Percentiles rank a stretch among this genome's conserved stretches.
Evolutionary conservation across 305 asterid species (phyloP).

Genomic region (Plantago coronopus): DNA sequence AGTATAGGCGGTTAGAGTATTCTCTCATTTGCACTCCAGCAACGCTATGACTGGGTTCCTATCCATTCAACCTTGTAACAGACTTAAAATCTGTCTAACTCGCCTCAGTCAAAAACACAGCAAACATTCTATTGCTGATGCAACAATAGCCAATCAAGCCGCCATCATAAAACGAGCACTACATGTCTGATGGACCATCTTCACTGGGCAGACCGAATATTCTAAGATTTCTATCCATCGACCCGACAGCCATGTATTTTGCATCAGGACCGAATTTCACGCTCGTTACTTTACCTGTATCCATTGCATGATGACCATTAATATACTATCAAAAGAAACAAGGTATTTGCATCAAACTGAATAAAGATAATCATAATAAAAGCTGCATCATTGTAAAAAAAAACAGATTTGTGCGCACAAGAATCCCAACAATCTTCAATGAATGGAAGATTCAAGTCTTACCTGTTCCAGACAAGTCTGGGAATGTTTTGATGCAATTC

Average conservation of each 20-base stretch:
- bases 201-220: slow-evolving; percentile 77
- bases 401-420: too few species aligned
- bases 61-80: not conserved
- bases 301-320: slow-evolving; percentile 3
- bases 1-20: too few species aligned
- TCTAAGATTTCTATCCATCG: slow-evolving; percentile 92
- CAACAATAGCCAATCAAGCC: not conserved
- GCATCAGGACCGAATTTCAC: slow-evolving; percentile 92
- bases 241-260: slow-evolving; percentile 79
- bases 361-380: too few species aligned
- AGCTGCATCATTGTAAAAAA: not conserved
- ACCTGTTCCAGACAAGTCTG: slow-evolving; percentile 98
- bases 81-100: not conserved
- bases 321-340: too few species aligned
- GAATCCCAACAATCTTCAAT: too few species aligned
- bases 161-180: not conserved
- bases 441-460: not conserved
- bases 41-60: not conserved
- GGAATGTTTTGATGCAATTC: slow-evolving; percentile 85
- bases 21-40: not conserved
- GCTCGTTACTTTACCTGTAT: slow-evolving; percentile 68
- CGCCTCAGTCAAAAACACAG: slow-evolving; percentile 12
- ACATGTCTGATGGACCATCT: slow-evolving; percentile 39
- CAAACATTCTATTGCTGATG: slow-evolving; percentile 17
- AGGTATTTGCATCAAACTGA: too few species aligned